Evolutionary conservation across 1,139 yeast genomes (phyloP).

Genomic region (Pichia sp.): DNA sequence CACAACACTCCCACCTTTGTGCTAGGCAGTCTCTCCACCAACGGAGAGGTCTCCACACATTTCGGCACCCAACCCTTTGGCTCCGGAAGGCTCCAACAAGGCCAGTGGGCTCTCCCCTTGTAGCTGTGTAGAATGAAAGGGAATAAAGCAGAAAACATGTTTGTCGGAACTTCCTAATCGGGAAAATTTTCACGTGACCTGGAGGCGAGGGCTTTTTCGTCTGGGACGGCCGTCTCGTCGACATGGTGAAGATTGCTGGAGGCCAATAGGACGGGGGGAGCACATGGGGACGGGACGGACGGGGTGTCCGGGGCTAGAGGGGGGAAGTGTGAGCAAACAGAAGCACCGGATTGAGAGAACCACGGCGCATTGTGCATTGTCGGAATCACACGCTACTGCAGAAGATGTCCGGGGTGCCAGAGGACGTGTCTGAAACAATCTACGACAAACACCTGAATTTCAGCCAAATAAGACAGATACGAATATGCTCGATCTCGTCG

Average conservation of each 20-base stretch:
- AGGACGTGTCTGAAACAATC: not conserved
- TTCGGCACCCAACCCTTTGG: no score
- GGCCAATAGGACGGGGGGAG: no score
- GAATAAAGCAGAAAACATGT: not conserved
- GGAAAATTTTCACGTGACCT: not conserved
- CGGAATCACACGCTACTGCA: not conserved
- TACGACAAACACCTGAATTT: not conserved
- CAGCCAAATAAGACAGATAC: constrained; percentile 10
- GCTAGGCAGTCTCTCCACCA: not conserved
- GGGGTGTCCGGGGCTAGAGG: no score
- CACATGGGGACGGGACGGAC: no score
- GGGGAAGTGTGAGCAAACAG: no score
- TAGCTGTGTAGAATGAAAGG: not conserved
- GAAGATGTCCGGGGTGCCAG: not conserved
- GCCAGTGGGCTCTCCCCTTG: not conserved
- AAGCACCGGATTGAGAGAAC: no score
- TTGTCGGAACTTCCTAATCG: not conserved
- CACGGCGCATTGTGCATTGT: not conserved
- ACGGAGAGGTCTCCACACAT: not conserved
- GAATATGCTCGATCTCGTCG: constrained; percentile 54
- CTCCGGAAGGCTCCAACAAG: not conserved
- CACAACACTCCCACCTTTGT: constrained; percentile 6
- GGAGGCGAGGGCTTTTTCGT: not conserved
- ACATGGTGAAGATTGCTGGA: not conserved
- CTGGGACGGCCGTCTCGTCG: not conserved